A percentile compares a stretch with the other conserved stretches of the same genome.
phyloP scores from a whole-genome alignment of 495 filamentous ascomycete species.

The Astrothelium subdiscretum region DNA sequence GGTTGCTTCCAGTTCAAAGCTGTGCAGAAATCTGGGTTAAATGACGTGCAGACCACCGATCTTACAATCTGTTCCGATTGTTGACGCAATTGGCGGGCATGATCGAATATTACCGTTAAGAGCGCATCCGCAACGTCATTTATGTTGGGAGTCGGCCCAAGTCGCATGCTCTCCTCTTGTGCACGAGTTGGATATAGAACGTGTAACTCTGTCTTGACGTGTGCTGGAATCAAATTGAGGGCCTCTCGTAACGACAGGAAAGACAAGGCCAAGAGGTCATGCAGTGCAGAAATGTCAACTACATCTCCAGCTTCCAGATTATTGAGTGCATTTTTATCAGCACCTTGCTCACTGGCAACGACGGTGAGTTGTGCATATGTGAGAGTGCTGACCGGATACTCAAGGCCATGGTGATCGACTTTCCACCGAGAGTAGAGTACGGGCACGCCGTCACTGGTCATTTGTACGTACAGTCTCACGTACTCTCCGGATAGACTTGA shows the following conservation, averaged over 20 bases:
- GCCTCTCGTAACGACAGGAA: conserved; percentile 67
- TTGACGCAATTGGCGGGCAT: conserved; percentile 66
- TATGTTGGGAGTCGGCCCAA: conserved; percentile 67
- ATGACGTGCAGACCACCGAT: conserved; percentile 84
- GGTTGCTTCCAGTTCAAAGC: conserved; percentile 98
- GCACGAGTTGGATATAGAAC: conserved; percentile 65
- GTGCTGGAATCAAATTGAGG: conserved; percentile 56
- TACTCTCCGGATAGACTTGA: conserved; percentile 92
- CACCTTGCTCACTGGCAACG: conserved; percentile 45
- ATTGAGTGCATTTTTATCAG: conserved; percentile 33
- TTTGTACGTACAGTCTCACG: conserved; percentile 78
- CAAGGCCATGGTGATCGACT: conserved; percentile 65
- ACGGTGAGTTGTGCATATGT: conserved; percentile 60
- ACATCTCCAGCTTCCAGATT: conserved; percentile 34
- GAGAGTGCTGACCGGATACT: conserved; percentile 65
- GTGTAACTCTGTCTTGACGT: conserved; percentile 77
- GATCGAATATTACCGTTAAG: conserved; percentile 77
- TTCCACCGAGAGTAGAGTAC: conserved; percentile 78
- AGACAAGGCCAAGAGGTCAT: conserved; percentile 58
- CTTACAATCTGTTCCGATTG: conserved; percentile 56
- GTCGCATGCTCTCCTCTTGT: conserved; percentile 54
- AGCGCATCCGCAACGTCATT: conserved; percentile 79
- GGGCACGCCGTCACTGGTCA: conserved; percentile 76
- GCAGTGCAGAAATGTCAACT: conserved; percentile 50
- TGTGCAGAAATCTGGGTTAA: conserved; percentile 78